A percentile compares a stretch with the other conserved stretches of the same genome.
Evolutionary conservation across 305 asterid species (phyloP).

Genomic region (Lippia alba): DNA sequence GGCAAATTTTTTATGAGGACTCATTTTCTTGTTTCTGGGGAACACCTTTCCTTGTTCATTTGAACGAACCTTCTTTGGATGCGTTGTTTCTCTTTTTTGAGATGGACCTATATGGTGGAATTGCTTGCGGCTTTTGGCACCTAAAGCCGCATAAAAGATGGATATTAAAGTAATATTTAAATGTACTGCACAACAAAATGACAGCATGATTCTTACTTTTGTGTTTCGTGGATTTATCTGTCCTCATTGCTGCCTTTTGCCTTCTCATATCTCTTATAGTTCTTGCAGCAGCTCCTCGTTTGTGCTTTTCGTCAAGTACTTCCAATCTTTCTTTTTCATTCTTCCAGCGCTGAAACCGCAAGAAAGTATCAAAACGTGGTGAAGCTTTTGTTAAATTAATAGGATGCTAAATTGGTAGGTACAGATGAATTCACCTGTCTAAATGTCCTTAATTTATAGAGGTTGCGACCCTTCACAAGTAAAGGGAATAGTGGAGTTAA

Average conservation of each 20-base stretch:
- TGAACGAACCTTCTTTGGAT: constrained; percentile 28
- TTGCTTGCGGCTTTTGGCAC: constrained; percentile 44
- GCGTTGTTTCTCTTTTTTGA: constrained; percentile 29
- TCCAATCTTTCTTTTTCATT: constrained; percentile 58
- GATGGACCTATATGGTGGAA: constrained; percentile 39
- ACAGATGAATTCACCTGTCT: constrained; percentile 60
- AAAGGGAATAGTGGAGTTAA: constrained; percentile 64
- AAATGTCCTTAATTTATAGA: constrained; percentile 65
- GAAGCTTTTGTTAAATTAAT: background rate
- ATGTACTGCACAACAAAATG: background rate
- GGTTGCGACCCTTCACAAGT: constrained; percentile 83
- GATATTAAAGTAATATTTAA: constrained; percentile 2
- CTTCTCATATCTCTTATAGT: constrained; percentile 51
- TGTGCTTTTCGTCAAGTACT: constrained; percentile 77
- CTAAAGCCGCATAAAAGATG: constrained; percentile 30
- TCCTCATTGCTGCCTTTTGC: constrained; percentile 40
- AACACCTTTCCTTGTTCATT: constrained; percentile 38
- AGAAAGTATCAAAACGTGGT: constrained; percentile 1
- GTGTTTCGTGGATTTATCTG: constrained; percentile 34
- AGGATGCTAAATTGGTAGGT: constrained; percentile 12
- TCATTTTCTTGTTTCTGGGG: constrained; percentile 34
- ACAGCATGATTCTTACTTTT: constrained; percentile 40
- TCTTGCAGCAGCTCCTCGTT: constrained; percentile 81
- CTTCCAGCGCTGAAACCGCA: constrained; percentile 60
- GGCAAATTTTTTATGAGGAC: constrained; percentile 23